Percentiles rank a stretch among this genome's conserved stretches.
These are phyloP conservation scores for Talaromyces borbonicus DNA, from an alignment of 495 filamentous ascomycete species.

Conservation along the genomic window DNA sequence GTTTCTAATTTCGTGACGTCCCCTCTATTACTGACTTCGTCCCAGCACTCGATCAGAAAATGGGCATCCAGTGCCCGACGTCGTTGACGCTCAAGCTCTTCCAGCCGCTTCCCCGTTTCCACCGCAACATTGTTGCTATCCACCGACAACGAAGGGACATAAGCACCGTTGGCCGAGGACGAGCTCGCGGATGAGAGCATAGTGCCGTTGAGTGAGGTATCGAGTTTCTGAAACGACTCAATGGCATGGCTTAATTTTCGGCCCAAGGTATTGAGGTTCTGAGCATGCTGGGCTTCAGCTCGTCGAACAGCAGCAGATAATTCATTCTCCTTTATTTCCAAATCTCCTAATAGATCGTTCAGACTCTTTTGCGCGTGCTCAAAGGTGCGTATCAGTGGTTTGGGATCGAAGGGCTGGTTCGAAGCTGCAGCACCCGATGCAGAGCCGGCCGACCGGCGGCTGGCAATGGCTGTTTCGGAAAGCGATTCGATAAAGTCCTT, in stretches of 20 bases:
- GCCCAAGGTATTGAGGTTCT: slow-evolving; percentile 75
- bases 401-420: slow-evolving; percentile 84
- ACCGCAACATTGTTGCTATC: slow-evolving; percentile 64
- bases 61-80: slow-evolving; percentile 84
- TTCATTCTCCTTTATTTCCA: slow-evolving; percentile 82
- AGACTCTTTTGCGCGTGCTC: slow-evolving; percentile 78
- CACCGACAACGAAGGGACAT: too few relatives aligned
- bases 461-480: slow-evolving; percentile 72
- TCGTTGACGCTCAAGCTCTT: slow-evolving; percentile 87
- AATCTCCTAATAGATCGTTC: slow-evolving; percentile 69
- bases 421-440: slow-evolving; percentile 28
- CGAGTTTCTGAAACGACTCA: slow-evolving; percentile 79
- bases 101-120: slow-evolving; percentile 86
- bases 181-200: slow-evolving; percentile 18
- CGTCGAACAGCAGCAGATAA: slow-evolving; percentile 78
- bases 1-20: slow-evolving; percentile 73
- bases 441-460: slow-evolving; percentile 53
- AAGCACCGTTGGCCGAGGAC: slow-evolving; percentile 31
- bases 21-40: slow-evolving; percentile 78
- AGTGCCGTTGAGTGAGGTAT: slow-evolving; percentile 57
- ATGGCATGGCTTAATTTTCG: slow-evolving; percentile 85
- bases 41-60: slow-evolving; percentile 93
- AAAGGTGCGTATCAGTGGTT: slow-evolving; percentile 92
- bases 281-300: slow-evolving; percentile 84
- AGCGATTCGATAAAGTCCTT: slow-evolving; percentile 94